Evolutionary conservation across 1,139 yeast genomes (phyloP).

Genomic region (Yamadazyma oceani): DNA sequence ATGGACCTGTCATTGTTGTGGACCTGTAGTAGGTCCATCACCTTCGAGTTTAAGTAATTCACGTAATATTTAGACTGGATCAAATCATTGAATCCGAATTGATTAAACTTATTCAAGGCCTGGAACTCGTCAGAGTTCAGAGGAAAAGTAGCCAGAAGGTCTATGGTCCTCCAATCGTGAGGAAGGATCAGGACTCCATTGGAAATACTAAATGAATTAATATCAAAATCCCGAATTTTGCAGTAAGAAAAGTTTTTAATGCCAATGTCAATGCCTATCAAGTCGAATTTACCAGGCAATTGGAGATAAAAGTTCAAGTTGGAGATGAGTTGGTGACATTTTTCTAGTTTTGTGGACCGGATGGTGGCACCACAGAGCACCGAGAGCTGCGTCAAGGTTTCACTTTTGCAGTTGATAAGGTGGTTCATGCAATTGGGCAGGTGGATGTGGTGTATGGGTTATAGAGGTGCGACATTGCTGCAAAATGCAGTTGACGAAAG

Average conservation of each 20-base stretch:
- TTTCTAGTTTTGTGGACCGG: conserved; percentile 25
- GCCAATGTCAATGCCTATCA: conserved; percentile 40
- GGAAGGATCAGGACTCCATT: conserved; percentile 7
- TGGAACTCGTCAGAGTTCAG: conserved; percentile 3
- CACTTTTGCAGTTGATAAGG: conserved; percentile 10
- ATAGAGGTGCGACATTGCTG: too few species aligned
- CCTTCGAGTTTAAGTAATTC: conserved; percentile 22
- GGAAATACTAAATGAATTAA: conserved; percentile 6
- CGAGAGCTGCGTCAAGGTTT: conserved; percentile 29
- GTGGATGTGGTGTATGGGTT: neutral
- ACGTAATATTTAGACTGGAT: conserved; percentile 28
- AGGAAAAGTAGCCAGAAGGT: conserved; percentile 18
- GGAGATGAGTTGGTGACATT: conserved; percentile 24
- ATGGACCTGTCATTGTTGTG: conserved; percentile 10
- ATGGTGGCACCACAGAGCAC: conserved; percentile 35
- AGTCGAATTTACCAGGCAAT: conserved; percentile 18
- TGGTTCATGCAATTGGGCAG: conserved; percentile 5
- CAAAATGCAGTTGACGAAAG: too few species aligned
- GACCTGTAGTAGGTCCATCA: conserved; percentile 22
- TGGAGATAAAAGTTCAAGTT: conserved; percentile 20
- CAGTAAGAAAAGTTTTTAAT: conserved; percentile 44
- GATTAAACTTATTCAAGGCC: conserved; percentile 5
- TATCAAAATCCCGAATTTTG: conserved; percentile 19
- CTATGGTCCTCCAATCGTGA: conserved; percentile 31
- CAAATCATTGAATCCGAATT: conserved; percentile 14